Conservation (phyloP, 1,284 basidiomycete genomes). For the Ustilago tritici region DNA sequence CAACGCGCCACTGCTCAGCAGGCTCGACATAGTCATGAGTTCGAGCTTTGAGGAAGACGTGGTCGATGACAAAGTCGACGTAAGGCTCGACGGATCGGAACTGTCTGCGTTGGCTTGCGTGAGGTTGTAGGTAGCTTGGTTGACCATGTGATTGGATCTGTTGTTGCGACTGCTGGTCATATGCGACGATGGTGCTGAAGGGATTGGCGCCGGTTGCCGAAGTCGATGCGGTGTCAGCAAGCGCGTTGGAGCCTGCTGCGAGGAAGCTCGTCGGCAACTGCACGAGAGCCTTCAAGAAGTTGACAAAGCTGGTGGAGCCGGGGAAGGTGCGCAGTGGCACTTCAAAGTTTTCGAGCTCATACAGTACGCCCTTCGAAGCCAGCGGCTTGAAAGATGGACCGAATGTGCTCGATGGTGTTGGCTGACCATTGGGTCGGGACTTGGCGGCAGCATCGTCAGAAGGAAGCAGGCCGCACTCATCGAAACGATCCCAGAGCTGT, state of each 20-base stretch:
- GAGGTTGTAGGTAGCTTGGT: slow-evolving; percentile 26
- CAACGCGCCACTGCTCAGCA: slow-evolving; percentile 86
- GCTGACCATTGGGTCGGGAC: slow-evolving; percentile 12
- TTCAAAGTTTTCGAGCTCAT: slow-evolving; percentile 87
- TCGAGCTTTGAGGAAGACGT: slow-evolving; percentile 77
- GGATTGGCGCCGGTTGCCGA: slow-evolving; percentile 30
- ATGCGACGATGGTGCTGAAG: slow-evolving; percentile 45
- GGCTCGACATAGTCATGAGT: slow-evolving; percentile 79
- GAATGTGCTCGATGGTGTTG: slow-evolving; percentile 13
- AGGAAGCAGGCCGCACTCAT: slow-evolving; percentile 72
- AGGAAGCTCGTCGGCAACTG: slow-evolving; percentile 35
- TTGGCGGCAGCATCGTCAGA: slow-evolving; percentile 29
- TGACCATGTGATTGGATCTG: slow-evolving; percentile 29
- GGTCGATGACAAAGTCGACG: slow-evolving; percentile 86
- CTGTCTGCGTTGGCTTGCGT: slow-evolving; percentile 26
- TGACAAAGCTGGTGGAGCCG: slow-evolving; percentile 86
- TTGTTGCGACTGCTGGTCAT: slow-evolving; percentile 34
- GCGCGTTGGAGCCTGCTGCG: slow-evolving; percentile 31
- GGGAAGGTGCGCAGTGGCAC: slow-evolving; percentile 82
- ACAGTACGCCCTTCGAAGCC: slow-evolving; percentile 58
- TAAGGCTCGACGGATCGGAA: slow-evolving; percentile 77
- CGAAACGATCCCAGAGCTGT: slow-evolving; percentile 84
- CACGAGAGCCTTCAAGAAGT: slow-evolving; percentile 80
- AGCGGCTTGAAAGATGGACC: slow-evolving; percentile 42
- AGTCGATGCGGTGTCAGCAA: slow-evolving; percentile 17